Base-by-base conservation (phyloP, 2,329 filamentous ascomycete species). In the Colletotrichum tamarilloi region DNA sequence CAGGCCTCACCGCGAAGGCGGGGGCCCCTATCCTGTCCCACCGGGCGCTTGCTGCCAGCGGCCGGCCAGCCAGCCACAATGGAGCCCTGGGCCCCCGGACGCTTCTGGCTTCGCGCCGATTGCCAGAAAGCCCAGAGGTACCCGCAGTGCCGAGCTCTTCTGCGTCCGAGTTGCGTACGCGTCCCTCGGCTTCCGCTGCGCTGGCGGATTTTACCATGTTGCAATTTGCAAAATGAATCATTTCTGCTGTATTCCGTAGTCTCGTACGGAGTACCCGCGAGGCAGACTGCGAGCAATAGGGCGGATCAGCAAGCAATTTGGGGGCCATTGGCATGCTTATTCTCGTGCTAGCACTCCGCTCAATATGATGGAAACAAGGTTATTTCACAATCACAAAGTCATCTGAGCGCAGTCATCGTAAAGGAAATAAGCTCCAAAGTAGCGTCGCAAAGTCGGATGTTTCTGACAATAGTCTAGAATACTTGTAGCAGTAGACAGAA, bases 141-240 rank as follows among this genome's bases (percentile, higher is more conserved):
- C 52, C 38, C 65, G 52, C 53, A 52, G 14, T 63, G 58, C 69
- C 58, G 42, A 68, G 52, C 55, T 35, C 19, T 12, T 22, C 19
- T 22, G 19, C 19, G 19, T n/a, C 42, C 19, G 38, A 42, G 38
- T 5, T 46, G 65, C 38, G 58, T 58, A 53, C 65, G 69, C 69
- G 58, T 72, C 58, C 46, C 35, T 72, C 66, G 65, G 66, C 14
- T 58, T 26, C 65, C 58, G 58, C n/a, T 32, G 22, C 11, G n/a
- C 26, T 35, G 11, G 26, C 38, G n/a, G 32, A 7, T 57, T 22
- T 38, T 16, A 11, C 11, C 22, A 42, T 42, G 38, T 42, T 42
- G 38, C 38, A 19, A 35, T 35, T 35, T 35, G 11, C 4, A 5
- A 35, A 42, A 19, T 42, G 38, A 42, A 42, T 5, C 32, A 5